These are phyloP conservation scores for Populus ilicifolia DNA, from an alignment of 345 rosid species.

Conservation along the genomic window DNA sequence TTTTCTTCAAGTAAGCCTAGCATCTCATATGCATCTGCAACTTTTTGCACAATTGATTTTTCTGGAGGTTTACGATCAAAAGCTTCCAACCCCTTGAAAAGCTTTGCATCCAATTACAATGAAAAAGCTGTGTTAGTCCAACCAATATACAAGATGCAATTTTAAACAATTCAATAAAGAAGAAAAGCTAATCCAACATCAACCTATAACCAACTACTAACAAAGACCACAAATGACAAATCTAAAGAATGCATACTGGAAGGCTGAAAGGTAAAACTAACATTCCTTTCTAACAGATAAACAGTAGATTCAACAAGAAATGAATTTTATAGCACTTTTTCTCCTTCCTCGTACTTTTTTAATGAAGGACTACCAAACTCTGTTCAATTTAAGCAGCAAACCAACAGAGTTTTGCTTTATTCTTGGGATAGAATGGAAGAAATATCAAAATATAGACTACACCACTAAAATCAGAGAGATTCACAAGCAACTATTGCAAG, in stretches of 20 bases:
- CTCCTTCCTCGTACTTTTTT: neutral
- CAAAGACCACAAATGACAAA: neutral
- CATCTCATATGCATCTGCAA: slow-evolving; percentile 73
- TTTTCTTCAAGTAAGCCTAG: slow-evolving; percentile 65
- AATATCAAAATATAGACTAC: neutral
- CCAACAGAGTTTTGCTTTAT: neutral
- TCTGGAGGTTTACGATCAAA: slow-evolving; percentile 78
- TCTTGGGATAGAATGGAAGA: neutral
- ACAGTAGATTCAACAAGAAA: neutral
- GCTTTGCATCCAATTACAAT: slow-evolving; percentile 37
- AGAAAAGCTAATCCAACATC: neutral
- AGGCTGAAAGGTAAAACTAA: neutral
- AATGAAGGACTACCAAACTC: neutral
- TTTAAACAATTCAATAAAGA: neutral
- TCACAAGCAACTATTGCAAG: neutral
- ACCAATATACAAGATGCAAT: neutral
- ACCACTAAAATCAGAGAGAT: neutral
- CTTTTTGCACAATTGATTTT: slow-evolving; percentile 64
- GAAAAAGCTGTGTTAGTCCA: slow-evolving; percentile 15
- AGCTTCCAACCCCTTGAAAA: slow-evolving; percentile 77
- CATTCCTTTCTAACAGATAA: neutral
- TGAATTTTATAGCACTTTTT: neutral
- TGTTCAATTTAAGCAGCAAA: neutral
- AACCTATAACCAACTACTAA: neutral
- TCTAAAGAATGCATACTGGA: neutral